Conservation (phyloP, 257 asterid species). For the Primulina eburnea region DNA sequence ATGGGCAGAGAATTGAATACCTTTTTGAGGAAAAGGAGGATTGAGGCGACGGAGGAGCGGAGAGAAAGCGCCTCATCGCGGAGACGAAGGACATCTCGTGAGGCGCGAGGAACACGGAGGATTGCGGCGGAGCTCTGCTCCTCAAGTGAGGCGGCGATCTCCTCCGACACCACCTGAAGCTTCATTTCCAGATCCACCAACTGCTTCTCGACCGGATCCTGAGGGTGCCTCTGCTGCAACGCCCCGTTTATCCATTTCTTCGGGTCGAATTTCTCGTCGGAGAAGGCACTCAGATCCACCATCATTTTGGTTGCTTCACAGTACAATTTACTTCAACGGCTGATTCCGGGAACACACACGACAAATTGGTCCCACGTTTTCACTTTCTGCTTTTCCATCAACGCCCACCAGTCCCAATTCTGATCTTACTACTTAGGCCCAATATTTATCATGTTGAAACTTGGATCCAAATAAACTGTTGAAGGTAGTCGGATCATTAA, state of each 20-base stretch:
- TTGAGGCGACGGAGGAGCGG: conserved; percentile 83
- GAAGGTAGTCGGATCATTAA: no score
- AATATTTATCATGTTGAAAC: no score
- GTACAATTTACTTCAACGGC: neutral
- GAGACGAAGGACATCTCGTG: conserved; percentile 85
- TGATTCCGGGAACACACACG: neutral
- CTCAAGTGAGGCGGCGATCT: conserved; percentile 91
- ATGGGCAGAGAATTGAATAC: conserved; percentile 28
- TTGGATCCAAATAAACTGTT: no score
- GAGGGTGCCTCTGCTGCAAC: conserved; percentile 76
- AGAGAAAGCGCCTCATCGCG: conserved; percentile 86
- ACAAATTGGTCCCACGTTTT: neutral
- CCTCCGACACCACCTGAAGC: conserved; percentile 94
- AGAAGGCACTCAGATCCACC: conserved; percentile 87
- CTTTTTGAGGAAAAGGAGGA: conserved; percentile 73
- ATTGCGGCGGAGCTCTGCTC: conserved; percentile 91
- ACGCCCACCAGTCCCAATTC: no score
- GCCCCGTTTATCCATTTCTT: conserved; percentile 93
- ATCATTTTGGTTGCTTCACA: conserved; percentile 44
- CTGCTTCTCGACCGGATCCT: conserved; percentile 89
- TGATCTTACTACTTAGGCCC: no score
- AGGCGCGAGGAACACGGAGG: conserved; percentile 92
- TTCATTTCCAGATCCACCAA: conserved; percentile 97
- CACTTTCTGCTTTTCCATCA: no score
- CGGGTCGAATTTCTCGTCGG: conserved; percentile 89